Base-by-base conservation (phyloP, 805 yeast species). In the Scheffersomyces amazonensis region DNA sequence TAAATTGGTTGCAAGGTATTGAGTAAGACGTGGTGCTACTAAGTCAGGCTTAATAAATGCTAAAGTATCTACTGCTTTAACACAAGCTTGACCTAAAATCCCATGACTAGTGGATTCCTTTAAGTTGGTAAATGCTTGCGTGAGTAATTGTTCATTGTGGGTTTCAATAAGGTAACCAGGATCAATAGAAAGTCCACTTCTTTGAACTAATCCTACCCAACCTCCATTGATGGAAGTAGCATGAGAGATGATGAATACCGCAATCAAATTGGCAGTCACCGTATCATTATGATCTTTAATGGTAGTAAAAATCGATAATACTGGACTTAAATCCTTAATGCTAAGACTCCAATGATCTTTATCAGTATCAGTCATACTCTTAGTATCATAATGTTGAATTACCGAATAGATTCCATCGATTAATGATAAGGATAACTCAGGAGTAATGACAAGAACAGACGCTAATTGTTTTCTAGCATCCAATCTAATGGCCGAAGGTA, bases 191-290 rank as follows among this genome's bases (percentile, higher is more conserved):
- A 73, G 50, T 2, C 61, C 53, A 6, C 84, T 73, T 32, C 76
- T 66, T 49, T 82, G 76, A 25, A 80, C 80, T 30, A 88, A 60
- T 0, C 85, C 85, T 23, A 88, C 83, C 98, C 98, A 91, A 1
- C 83, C 81, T 42, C 75, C 60, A 62, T 54, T 68, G 62, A 44
- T 58, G 5, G 27, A 24, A 24, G 12, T 11, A 24, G 27, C 58
- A 46, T 62, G 60, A 2, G 71, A 58, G 5, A 56, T 47, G 8
- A 62, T 48, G 24, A 64, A 39, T 17, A 66, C 47, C 21, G 48
- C 43, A 16, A 35, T 32, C 31, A 63, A 52, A 41, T 54, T 54
- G 8, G 39, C 32, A 16, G 42, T 37, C 1, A 48, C 53, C 15
- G 48, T 32, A 8, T 30, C 34, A 17, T 42, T 11, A 12, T 12